Evolutionary conservation across 257 asterid species (phyloP).

Genomic region (Solanum ahanhuiri): DNA sequence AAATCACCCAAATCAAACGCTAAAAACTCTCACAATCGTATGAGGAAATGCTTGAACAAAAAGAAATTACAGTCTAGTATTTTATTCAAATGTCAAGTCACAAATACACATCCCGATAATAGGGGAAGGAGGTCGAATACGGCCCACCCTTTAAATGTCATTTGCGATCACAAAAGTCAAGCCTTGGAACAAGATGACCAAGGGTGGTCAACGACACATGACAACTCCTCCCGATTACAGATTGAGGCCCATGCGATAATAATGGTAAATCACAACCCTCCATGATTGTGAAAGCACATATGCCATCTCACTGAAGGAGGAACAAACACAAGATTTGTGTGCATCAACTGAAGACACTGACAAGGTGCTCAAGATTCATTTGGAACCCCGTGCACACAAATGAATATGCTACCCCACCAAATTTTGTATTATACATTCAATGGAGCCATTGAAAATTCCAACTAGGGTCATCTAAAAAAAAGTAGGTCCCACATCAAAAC

Average conservation of each 20-base stretch:
- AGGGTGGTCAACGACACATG: neutral
- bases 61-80: too few relatives aligned
- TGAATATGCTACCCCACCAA: neutral
- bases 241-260: too few relatives aligned
- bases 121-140: rapidly evolving
- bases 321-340: neutral
- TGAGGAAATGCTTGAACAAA: too few relatives aligned
- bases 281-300: neutral
- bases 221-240: rapidly evolving
- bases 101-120: too few relatives aligned
- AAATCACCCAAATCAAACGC: too few relatives aligned
- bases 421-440: too few relatives aligned
- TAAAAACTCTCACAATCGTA: too few relatives aligned
- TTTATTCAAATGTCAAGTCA: too few relatives aligned
- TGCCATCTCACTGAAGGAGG: too few relatives aligned
- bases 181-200: neutral
- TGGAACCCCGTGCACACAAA: rapidly evolving
- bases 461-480: too few relatives aligned
- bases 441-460: neutral
- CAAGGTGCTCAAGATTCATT: neutral
- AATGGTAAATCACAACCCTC: neutral
- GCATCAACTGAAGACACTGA: neutral
- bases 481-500: neutral
- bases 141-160: too few relatives aligned
- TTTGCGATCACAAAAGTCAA: too few relatives aligned